Evolutionary conservation across 2,329 filamentous ascomycete species (phyloP).

Genomic region (Tetracladium maxilliforme): DNA sequence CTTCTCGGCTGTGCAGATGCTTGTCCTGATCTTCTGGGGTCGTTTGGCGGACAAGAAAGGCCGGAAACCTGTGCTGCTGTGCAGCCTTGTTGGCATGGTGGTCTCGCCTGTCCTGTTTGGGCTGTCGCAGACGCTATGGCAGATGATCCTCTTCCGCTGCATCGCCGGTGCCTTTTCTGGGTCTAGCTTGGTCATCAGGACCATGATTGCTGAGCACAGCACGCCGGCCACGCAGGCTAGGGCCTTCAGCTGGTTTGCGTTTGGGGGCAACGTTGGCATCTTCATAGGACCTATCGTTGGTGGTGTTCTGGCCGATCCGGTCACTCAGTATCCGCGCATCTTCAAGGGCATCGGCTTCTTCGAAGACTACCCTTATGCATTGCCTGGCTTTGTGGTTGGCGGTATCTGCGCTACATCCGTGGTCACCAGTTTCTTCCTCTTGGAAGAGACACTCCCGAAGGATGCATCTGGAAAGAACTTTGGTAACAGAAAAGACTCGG

Average conservation of each 20-base stretch:
- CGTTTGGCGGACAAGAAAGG: constrained; percentile 51
- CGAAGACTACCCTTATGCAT: constrained; percentile 47
- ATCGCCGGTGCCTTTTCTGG: constrained; percentile 61
- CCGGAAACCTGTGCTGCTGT: constrained; percentile 57
- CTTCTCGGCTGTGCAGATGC: constrained; percentile 62
- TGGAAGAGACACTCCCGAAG: constrained; percentile 18
- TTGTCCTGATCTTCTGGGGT: constrained; percentile 67
- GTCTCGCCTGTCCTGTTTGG: constrained; percentile 52
- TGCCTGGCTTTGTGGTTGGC: constrained; percentile 45
- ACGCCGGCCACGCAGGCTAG: constrained; percentile 55
- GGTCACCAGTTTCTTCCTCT: constrained; percentile 1
- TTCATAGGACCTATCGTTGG: constrained; percentile 47
- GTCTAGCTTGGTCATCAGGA: constrained; percentile 57
- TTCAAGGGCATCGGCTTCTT: constrained; percentile 46
- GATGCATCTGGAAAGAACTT: constrained; percentile 1
- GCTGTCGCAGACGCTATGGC: constrained; percentile 46
- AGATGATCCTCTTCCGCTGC: constrained; percentile 63
- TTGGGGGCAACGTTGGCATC: constrained; percentile 60
- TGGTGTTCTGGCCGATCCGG: constrained; percentile 54
- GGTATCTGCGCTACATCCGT: constrained; percentile 27
- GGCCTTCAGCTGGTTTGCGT: constrained; percentile 66
- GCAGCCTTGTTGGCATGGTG: constrained; percentile 48
- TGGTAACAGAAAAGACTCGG: constrained; percentile 4
- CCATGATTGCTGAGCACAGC: constrained; percentile 64
- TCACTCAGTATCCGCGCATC: constrained; percentile 39